Percentiles rank a stretch among this genome's conserved stretches.
Conservation (phyloP, 2,329 filamentous ascomycete genomes). For the Fusarium solani-melongenae region DNA sequence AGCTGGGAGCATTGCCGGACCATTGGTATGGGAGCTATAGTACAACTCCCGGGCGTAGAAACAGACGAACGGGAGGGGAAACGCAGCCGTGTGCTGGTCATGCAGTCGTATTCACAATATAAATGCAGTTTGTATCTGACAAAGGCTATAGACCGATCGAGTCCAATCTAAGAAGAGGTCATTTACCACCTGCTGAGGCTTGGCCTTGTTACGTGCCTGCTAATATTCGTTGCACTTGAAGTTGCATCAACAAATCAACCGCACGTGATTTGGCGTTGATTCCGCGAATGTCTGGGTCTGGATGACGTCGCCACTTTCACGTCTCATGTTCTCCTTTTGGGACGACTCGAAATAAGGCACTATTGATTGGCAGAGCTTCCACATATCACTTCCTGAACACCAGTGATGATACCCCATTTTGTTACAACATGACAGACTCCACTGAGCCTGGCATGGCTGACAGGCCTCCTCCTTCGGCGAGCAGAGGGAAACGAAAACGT, state of each 20-base stretch:
- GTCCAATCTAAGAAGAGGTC: background rate
- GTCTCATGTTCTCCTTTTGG: background rate
- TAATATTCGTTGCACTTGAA: background rate
- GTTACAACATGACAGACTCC: slow-evolving; percentile 6
- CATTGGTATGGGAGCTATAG: slow-evolving; percentile 8
- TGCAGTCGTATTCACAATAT: slow-evolving; percentile 32
- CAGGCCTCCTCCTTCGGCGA: background rate
- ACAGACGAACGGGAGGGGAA: slow-evolving; percentile 20
- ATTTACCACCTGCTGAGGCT: background rate
- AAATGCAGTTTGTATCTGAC: slow-evolving; percentile 26
- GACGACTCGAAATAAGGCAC: background rate
- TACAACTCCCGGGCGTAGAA: slow-evolving; percentile 8
- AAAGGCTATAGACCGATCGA: background rate
- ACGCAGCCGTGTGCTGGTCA: slow-evolving; percentile 30
- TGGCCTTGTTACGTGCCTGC: background rate
- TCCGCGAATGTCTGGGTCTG: slow-evolving; percentile 41
- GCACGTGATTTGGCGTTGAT: slow-evolving; percentile 54
- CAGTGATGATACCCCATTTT: slow-evolving; percentile 9
- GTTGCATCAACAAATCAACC: background rate
- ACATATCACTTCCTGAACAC: background rate
- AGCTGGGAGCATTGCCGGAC: slow-evolving; percentile 22
- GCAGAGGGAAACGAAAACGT: slow-evolving; percentile 39
- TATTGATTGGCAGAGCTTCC: background rate
- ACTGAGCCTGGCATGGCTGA: background rate
- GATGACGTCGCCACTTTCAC: slow-evolving; percentile 36